Evolutionary conservation across 2,329 filamentous ascomycete genomes (phyloP).

Genomic region (Phyllosticta paracitricarpa): DNA sequence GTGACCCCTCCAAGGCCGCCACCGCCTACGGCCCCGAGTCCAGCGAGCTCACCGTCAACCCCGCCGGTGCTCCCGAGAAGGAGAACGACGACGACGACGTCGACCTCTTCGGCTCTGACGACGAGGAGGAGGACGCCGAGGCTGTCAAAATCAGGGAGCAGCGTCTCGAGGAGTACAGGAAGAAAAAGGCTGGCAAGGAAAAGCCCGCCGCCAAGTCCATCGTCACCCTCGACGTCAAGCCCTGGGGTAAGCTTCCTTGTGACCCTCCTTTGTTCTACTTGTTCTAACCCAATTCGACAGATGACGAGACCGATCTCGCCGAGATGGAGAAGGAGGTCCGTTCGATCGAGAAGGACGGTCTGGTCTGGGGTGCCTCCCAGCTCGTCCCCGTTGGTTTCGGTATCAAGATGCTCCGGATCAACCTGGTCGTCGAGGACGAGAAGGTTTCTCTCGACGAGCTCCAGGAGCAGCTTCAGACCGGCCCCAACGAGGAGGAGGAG

Average conservation of each 20-base stretch:
- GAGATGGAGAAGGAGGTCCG: constrained; percentile 73
- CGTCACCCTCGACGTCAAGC: constrained; percentile 94
- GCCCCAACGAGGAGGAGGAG: constrained; percentile 36
- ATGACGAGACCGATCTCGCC: constrained; percentile 89
- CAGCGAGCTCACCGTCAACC: constrained; percentile 68
- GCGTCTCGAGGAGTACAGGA: constrained; percentile 84
- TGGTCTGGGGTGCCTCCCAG: constrained; percentile 91
- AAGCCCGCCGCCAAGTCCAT: constrained; percentile 94
- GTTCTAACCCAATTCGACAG: constrained; percentile 32
- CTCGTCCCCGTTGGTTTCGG: constrained; percentile 87
- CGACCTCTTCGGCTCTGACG: constrained; percentile 87
- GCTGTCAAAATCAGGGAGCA: constrained; percentile 75
- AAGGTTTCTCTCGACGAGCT: constrained; percentile 85
- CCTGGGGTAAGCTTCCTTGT: constrained; percentile 66
- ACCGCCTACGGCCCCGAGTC: constrained; percentile 85
- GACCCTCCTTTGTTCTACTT: not conserved
- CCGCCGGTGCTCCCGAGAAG: constrained; percentile 67
- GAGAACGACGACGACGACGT: constrained; percentile 58
- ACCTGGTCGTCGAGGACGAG: constrained; percentile 93
- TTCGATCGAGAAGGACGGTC: constrained; percentile 79
- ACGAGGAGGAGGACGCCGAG: constrained; percentile 89
- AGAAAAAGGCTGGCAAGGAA: constrained; percentile 91
- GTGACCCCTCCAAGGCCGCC: constrained; percentile 81
- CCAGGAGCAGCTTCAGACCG: constrained; percentile 59
- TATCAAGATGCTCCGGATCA: constrained; percentile 99